Base-by-base conservation (phyloP, 169 alveolate species). In the Plasmodium inui region DNA sequence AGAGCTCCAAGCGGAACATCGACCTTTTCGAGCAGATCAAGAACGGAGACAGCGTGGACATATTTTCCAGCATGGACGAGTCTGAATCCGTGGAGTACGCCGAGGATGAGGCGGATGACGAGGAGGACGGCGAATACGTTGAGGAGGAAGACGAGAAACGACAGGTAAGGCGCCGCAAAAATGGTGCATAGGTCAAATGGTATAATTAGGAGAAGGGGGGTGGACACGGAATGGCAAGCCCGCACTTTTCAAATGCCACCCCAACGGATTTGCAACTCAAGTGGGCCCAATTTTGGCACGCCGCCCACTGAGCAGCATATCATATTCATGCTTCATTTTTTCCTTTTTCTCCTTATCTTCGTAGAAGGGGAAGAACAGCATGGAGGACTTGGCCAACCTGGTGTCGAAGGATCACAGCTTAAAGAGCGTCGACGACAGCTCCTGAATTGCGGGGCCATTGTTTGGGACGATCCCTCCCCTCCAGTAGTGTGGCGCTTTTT, bases 31-130 rank as follows among this genome's bases (percentile, higher is more conserved):
- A 89, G 61, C 72, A 61, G 22, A 89, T 89, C 8, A 89, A 89
- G 7, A 89, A 89, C 72, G 94, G 94, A 2, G 94, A 89, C 67
- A 89, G 83, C 57, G 90, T 89, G 0, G 94, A 89, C 50, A 89
- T 89, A 26, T 89, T 89, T 34, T 89, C 94, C 10, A 89, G 94
- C 30, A 26, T 89, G 17, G 94, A 89, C 4, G 94, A 67, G 41
- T n/a, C 73, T 0, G 90, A 89, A 3, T 89, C 94, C 0, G 2
- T 26, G 12, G 46, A 26, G 14, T 67, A 26, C 44, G 61, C 17
- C 61, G 94, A 80, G 22, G 91, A 14, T 17, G 73, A 28, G 1
- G 84, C 8, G 57, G 72, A 80, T 19, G 74, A 34, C 50, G 34
- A 37, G 44, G 34, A 26, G 8, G 55, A 55, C 9, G 34, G 32